These are phyloP conservation scores for Xerocomellus intermedius DNA, from an alignment of 768 basidiomycete genomes.

Conservation along the genomic window DNA sequence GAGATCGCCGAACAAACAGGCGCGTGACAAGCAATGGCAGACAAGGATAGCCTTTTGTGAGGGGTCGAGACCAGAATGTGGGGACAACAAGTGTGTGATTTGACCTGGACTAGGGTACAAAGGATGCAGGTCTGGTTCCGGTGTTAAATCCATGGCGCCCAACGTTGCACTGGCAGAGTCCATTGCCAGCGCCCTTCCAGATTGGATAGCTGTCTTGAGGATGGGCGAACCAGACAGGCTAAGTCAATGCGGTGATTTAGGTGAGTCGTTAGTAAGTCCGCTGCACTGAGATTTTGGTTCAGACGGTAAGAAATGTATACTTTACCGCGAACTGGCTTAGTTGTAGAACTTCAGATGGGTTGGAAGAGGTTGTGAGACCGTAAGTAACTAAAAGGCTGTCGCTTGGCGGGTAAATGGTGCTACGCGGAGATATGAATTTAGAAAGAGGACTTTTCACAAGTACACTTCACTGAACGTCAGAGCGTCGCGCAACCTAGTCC, in stretches of 20 bases:
- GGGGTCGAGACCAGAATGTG: conserved; percentile 65
- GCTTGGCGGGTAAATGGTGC: not conserved
- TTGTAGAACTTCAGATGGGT: conserved; percentile 1
- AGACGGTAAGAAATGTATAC: conserved; percentile 12
- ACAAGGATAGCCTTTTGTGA: conserved; percentile 69
- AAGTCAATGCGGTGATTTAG: conserved; percentile 2
- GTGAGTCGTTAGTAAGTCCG: conserved; percentile 7
- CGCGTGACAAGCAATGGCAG: conserved; percentile 68
- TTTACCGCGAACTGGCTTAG: conserved; percentile 6
- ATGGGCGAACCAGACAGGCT: conserved; percentile 5
- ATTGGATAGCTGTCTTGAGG: conserved; percentile 2
- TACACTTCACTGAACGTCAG: too few species aligned
- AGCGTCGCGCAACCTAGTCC: too few species aligned
- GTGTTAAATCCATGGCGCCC: conserved; percentile 53
- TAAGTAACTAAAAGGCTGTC: not conserved
- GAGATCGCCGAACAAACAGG: conserved; percentile 78
- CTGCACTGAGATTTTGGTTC: conserved; percentile 15
- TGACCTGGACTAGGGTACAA: conserved; percentile 67
- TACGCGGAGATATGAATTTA: not conserved
- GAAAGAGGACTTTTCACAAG: too few species aligned
- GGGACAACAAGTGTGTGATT: conserved; percentile 61
- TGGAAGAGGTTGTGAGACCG: conserved; percentile 6
- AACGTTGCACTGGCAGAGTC: conserved; percentile 27
- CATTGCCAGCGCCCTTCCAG: conserved; percentile 23
- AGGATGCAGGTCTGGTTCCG: conserved; percentile 79